A percentile compares a stretch with the other conserved stretches of the same genome.
Conservation (phyloP, 306 rosid genomes). For the Corylus americana region DNA sequence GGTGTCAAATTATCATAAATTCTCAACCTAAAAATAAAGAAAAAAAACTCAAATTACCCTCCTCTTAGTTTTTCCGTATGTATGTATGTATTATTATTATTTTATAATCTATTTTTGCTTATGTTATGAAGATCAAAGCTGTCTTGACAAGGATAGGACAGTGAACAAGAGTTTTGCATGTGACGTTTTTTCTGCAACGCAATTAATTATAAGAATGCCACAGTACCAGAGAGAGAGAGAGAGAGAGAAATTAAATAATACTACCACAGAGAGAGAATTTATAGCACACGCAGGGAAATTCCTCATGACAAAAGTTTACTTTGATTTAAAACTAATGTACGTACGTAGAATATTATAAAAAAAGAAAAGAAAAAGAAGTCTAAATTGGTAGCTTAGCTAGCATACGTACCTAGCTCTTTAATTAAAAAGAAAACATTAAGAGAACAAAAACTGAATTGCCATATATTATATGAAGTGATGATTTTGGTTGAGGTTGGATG, state of each 20-base stretch:
- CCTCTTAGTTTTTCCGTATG: too few species aligned
- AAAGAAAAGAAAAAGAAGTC: background rate
- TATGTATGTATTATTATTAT: too few species aligned
- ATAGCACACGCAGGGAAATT: background rate
- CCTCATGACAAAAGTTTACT: background rate
- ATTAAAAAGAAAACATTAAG: background rate
- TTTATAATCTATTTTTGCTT: background rate
- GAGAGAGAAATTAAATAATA: too few species aligned
- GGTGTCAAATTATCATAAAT: background rate
- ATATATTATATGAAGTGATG: too few species aligned
- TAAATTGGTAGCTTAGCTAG: background rate
- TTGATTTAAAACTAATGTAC: background rate
- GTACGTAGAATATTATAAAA: background rate
- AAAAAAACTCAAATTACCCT: background rate
- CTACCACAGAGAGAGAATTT: background rate
- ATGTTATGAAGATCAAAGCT: background rate
- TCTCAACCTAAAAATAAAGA: background rate
- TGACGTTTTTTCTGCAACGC: conserved; percentile 41
- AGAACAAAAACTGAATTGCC: too few species aligned
- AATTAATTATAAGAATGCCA: conserved; percentile 20
- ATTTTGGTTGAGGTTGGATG: too few species aligned
- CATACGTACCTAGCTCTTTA: background rate
- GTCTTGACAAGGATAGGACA: conserved; percentile 39
- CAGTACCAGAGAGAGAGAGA: background rate
- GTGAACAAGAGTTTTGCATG: conserved; percentile 36